phyloP scores from a whole-genome alignment of 2,329 filamentous ascomycete species.

The Pseudogymnoascus sp. region DNA sequence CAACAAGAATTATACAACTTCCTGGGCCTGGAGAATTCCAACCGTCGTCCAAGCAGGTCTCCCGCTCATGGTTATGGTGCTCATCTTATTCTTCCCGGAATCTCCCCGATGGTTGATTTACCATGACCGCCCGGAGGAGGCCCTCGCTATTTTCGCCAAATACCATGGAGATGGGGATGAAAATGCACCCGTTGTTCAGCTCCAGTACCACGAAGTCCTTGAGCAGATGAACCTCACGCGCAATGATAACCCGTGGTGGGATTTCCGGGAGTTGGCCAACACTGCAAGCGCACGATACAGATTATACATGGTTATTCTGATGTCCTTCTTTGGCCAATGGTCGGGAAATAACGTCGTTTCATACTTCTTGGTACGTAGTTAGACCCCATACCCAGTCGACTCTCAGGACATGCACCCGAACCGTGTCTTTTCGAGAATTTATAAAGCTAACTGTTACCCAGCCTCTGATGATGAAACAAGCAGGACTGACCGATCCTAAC shows the following conservation, averaged over 20 bases:
- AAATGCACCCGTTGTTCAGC: conserved; percentile 42
- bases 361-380: conserved; percentile 22
- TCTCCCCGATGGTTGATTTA: conserved; percentile 50
- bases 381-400: not conserved
- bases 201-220: conserved; percentile 50
- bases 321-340: conserved; percentile 44
- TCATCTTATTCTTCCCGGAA: conserved; percentile 45
- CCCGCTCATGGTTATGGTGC: conserved; percentile 38
- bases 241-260: conserved; percentile 53
- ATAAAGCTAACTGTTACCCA: conserved; percentile 24
- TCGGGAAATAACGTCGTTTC: conserved; percentile 29
- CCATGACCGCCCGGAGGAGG: conserved; percentile 48
- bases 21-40: conserved; percentile 51
- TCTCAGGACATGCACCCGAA: not conserved
- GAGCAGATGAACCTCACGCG: conserved; percentile 40
- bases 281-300: conserved; percentile 41
- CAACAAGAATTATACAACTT: conserved; percentile 34
- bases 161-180: conserved; percentile 51
- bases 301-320: conserved; percentile 42
- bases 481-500: conserved; percentile 25
- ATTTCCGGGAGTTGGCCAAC: conserved; percentile 47
- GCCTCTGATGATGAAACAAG: conserved; percentile 36
- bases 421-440: conserved; percentile 27
- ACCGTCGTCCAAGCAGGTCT: conserved; percentile 44
- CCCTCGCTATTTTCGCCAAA: conserved; percentile 46